Base-by-base conservation (phyloP, 2,329 filamentous ascomycete genomes). In the Neocatenulostroma microsporum region DNA sequence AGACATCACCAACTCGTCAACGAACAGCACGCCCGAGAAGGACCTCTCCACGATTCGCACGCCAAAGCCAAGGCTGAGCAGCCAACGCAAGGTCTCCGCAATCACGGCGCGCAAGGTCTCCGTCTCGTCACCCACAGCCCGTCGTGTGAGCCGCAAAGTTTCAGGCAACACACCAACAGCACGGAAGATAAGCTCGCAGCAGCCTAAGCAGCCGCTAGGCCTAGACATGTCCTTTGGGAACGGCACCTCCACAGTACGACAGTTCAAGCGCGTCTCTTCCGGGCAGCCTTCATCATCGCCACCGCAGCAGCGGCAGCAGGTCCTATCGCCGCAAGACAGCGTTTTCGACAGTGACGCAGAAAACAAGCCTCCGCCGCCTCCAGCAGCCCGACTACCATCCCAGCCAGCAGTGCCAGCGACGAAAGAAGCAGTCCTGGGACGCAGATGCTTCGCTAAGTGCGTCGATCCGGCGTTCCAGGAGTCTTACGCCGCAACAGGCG, bases 161-260 rank as follows among this genome's bases (percentile, higher is more conserved):
- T 61, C 58, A 7, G 54, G 54, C 10, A 49, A 51, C 4, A 67
- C 62, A n/a, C 61, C 63, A 2, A 69, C 67, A 3, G 61, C 66
- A 21, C 62, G 66, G 14, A 61, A 62, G 14, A 54, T 67, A 35
- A 69, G 64, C 41, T 54, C 57, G 21, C 53, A 57, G 30, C 49
- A 48, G 15, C 37, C 53, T 6, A 87, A 85, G 61, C 80, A 84
- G 46, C 88, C 89, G 0, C 71, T 95, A 2, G 86, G 87, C 37
- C 74, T 91, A 2, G 86, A 96, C 54, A 80, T 94, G 69, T 93
- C 82, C 5, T 96, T 93, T 62, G 91, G 89, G 34, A 96, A 96
- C 61, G 83, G 81, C 6, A 85, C 84, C 2, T 95, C 89, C 1
- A 94, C 88, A 12, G 85, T 94, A 48, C 81, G 88, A 37, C 80